Base-by-base conservation (phyloP, 2,329 filamentous ascomycete species). In the Neonectria faginata region DNA sequence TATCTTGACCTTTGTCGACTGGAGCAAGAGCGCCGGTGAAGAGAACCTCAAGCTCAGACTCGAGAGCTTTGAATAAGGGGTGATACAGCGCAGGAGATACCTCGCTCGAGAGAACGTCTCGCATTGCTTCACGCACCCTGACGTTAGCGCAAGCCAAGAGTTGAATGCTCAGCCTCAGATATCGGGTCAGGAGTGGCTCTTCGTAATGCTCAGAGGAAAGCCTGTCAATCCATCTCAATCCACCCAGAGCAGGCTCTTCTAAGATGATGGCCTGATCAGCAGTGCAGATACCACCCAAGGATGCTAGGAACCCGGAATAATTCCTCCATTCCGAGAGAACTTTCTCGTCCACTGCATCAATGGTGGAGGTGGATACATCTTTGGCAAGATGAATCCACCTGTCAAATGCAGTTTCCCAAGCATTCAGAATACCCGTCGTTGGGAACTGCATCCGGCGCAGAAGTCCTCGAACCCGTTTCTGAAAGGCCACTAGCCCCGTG, bases 401-500 rank as follows among this genome's bases (percentile, higher is more conserved):
- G 31, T 89, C 85, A 69, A 91, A 91, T 1, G 88, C 87, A 18
- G 82, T 81, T 70, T 90, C 88, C 89, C 89, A 92, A 3, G 89
- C 89, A 60, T 85, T 84, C 29, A 92, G 78, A 57, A 92, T 90
- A n/a, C 88, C 89, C n/a, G 82, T 80, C 11, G 87, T 89, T 20
- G 89, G 89, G 67, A 85, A 85, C 53, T 86, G 83, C 79, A 91
- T 86, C 52, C 84, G 84, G 25, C 88, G 81, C 22, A 91, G 75
- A 33, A 91, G 81, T 12, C 83, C 82, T 48, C 89, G 84, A 33
- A 89, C 83, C 44, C 89, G 83, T 72, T 91, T 91, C 69, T 92
- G 89, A 71, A 92, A 92, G 2, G 89, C 89, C 11, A 91, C 89
- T 8, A 91, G 78, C 1, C 89, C 89, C 8, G 89, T 91, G 70